Base-by-base conservation (phyloP, 768 basidiomycete species). In the Kwoniella sp. region DNA sequence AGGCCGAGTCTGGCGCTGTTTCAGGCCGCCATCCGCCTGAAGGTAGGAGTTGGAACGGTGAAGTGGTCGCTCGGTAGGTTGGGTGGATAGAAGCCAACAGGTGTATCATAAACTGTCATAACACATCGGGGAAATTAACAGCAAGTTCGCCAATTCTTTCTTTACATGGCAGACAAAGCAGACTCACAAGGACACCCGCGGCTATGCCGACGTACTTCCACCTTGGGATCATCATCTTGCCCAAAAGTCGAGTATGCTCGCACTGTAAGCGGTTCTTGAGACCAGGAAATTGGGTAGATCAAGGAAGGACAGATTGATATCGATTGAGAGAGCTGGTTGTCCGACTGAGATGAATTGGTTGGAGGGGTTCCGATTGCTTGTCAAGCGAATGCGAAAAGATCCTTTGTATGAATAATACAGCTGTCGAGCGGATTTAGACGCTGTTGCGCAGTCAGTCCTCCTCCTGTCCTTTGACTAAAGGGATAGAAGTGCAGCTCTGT, bases 1-100 rank as follows among this genome's bases (percentile, higher is more conserved):
- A 55, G 1, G 67, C 63, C 46, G 69, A 65, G 25, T 61, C 60
- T 7, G 71, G 74, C 8, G 73, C 63, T 47, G 46, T 15, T 22
- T 64, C 56, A 9, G 37, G 51, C 27, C 27, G 29, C 59, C 63
- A 68, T 29, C 56, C 24, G 44, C 52, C 47, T 12, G 69, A 65
- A 12, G 74, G 74, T n/a, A 76, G 47, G 30, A 67, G 59, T 2
- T 63, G 37, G 56, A 68, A 62, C 8, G 74, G 72, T 4, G 68
- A 67, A 4, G 79, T 80, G 8, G 68, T 72, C 1, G 69, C 74
- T 29, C 79, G 65, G 63, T 81, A 81, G 22, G 78, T 76, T 1
- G 75, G 69, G 56, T 79, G 78, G 1, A 77, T 68, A 33, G 78
- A 76, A 10, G 77, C 68, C 13, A 81, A 68, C 12, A 76, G 52